These are phyloP conservation scores for Globisporangium canariense DNA, from an alignment of 352 stramenopile species.

Conservation along the genomic window DNA sequence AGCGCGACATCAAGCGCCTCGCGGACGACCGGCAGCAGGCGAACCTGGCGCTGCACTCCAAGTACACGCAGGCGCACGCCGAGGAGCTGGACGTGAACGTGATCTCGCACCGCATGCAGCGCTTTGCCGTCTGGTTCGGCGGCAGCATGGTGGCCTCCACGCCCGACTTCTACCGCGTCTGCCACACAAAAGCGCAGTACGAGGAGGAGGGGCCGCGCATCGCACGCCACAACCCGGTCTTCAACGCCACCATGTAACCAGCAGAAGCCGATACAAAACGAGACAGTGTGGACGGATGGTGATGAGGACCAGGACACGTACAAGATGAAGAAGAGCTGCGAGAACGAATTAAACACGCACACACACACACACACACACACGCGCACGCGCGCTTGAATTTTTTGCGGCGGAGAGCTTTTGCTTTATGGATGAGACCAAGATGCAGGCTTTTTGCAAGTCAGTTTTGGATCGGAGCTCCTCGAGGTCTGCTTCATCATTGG, in stretches of 20 bases:
- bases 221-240: constrained; percentile 93
- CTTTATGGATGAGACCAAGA: neutral
- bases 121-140: constrained; percentile 95
- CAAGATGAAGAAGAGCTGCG: neutral
- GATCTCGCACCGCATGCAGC: constrained; percentile 93
- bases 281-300: neutral
- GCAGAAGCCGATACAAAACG: neutral
- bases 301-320: neutral
- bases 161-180: constrained; percentile 93
- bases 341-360: constrained; percentile 1
- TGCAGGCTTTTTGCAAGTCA: neutral
- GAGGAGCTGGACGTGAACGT: constrained; percentile 92
- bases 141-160: constrained; percentile 93
- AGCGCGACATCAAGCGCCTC: constrained; percentile 93
- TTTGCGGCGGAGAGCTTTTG: neutral
- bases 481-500: neutral
- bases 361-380: too few species aligned
- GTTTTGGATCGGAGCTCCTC: neutral
- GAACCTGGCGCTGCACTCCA: constrained; percentile 81
- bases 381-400: neutral
- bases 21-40: constrained; percentile 88
- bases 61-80: constrained; percentile 60
- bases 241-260: constrained; percentile 90
- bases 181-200: constrained; percentile 96
- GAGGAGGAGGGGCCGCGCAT: constrained; percentile 95